These are phyloP conservation scores for Puya raimondii DNA, from an alignment of 176 grass and related monocot species.

Conservation along the genomic window DNA sequence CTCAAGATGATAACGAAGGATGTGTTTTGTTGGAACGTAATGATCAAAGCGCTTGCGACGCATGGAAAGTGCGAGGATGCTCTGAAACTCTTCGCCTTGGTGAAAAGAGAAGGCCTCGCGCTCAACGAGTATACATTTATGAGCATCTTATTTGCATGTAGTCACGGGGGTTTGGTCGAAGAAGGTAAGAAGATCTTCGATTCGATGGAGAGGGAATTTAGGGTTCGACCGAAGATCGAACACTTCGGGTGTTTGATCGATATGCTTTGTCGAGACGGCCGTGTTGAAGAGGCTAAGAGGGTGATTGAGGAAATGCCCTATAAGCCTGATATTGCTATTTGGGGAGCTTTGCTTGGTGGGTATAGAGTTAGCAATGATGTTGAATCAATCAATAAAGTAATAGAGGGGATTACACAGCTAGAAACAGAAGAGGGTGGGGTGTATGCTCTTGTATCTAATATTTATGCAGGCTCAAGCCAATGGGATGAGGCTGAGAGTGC, in stretches of 20 bases:
- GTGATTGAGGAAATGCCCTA: slow-evolving; percentile 30
- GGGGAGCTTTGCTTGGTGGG: slow-evolving; percentile 35
- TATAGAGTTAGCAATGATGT: slow-evolving; percentile 29
- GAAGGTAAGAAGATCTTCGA: slow-evolving; percentile 25
- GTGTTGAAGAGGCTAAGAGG: slow-evolving; percentile 22
- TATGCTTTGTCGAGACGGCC: slow-evolving; percentile 26
- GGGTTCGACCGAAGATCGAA: slow-evolving; percentile 21
- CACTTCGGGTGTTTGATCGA: slow-evolving; percentile 39
- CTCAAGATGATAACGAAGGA: slow-evolving; percentile 35
- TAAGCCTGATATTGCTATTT: slow-evolving; percentile 25
- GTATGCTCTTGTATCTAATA: slow-evolving; percentile 7
- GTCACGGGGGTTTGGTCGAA: slow-evolving; percentile 16
- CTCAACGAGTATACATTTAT: slow-evolving; percentile 37
- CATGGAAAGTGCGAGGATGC: slow-evolving; percentile 24
- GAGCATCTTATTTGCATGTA: slow-evolving; percentile 28
- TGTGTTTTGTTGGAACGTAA: slow-evolving; percentile 45
- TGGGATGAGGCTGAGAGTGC: slow-evolving; percentile 10
- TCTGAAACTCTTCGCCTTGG: slow-evolving; percentile 28
- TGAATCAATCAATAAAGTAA: slow-evolving; percentile 13
- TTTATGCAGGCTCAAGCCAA: slow-evolving; percentile 21
- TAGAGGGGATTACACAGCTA: slow-evolving; percentile 6
- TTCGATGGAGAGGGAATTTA: slow-evolving; percentile 26
- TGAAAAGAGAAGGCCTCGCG: slow-evolving; percentile 22
- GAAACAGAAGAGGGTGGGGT: slow-evolving; percentile 13
- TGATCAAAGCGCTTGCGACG: slow-evolving; percentile 34